These are phyloP conservation scores for Coemansia brasiliensis DNA, from an alignment of 192 early-diverging fungal genomes.

Conservation along the genomic window DNA sequence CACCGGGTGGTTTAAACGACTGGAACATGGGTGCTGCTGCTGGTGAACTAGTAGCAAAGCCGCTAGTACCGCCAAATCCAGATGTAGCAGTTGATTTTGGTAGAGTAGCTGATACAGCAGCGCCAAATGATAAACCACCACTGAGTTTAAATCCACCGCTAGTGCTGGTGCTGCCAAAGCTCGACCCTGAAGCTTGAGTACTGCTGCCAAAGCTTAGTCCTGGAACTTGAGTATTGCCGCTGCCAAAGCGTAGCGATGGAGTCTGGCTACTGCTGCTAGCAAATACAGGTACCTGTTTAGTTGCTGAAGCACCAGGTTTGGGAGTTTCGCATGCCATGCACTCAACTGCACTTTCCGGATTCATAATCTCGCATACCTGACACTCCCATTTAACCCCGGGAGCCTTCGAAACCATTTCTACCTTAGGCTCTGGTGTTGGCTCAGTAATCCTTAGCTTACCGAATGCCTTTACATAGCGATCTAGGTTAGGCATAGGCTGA, in stretches of 20 bases:
- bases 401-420: neutral
- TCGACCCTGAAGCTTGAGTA: no score
- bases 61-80: neutral
- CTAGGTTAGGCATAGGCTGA: slow-evolving; percentile 45
- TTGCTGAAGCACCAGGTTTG: slow-evolving; percentile 16
- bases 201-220: neutral
- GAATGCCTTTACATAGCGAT: slow-evolving; percentile 45
- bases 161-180: slow-evolving; percentile 1
- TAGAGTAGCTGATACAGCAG: slow-evolving; percentile 1
- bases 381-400: slow-evolving; percentile 19
- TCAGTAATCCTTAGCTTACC: slow-evolving; percentile 38
- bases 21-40: neutral
- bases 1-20: slow-evolving; percentile 28
- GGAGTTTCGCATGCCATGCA: slow-evolving; percentile 34
- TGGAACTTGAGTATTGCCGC: no score
- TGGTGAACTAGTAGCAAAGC: neutral
- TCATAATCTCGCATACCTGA: slow-evolving; percentile 22
- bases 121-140: slow-evolving; percentile 15
- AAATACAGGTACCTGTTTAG: neutral
- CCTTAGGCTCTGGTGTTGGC: slow-evolving; percentile 5
- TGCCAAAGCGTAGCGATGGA: neutral
- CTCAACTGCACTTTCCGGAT: slow-evolving; percentile 2
- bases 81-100: neutral
- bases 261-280: neutral
- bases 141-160: slow-evolving; percentile 23